Conservation (phyloP, 73 alveolate species). For the Tetrahymena borealis region DNA sequence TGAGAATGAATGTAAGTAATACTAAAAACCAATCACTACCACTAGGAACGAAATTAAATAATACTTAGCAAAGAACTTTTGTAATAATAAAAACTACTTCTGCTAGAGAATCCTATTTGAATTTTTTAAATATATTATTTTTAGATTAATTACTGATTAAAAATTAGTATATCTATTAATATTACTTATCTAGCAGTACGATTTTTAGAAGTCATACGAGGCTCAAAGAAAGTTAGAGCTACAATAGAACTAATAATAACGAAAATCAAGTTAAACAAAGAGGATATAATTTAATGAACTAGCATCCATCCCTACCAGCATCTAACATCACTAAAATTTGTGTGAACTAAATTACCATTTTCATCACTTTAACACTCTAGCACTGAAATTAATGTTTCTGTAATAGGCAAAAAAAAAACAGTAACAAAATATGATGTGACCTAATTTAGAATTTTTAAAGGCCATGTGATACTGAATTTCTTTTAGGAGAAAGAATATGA, state of each 20-base stretch:
- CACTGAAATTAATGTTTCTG: constrained; percentile 21
- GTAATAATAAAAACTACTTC: constrained; percentile 29
- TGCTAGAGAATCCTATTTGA: not conserved
- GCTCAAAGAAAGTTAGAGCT: constrained; percentile 37
- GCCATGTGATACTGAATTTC: constrained; percentile 55
- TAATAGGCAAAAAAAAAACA: constrained; percentile 50
- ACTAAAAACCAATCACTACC: constrained; percentile 18
- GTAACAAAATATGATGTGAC: constrained; percentile 52
- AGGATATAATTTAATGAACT: constrained; percentile 6
- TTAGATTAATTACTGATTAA: not conserved
- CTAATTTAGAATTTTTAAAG: constrained; percentile 43
- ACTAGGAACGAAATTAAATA: constrained; percentile 19
- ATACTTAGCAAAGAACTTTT: constrained; percentile 18
- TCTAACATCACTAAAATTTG: not conserved
- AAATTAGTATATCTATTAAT: not conserved
- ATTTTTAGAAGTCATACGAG: constrained; percentile 22
- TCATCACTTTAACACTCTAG: constrained; percentile 10
- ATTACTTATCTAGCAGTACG: constrained; percentile 33
- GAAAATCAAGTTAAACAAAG: constrained; percentile 5
- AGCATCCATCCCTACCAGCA: constrained; percentile 39
- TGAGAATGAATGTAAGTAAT: constrained; percentile 1
- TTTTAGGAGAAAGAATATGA: constrained; percentile 50
- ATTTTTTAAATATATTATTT: not conserved
- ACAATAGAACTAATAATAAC: constrained; percentile 25
- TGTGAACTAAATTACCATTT: not conserved